Percentiles rank a stretch among this genome's conserved stretches.
Evolutionary conservation across 352 stramenopile genomes (phyloP).

Genomic region (Globisporangium yorkense): DNA sequence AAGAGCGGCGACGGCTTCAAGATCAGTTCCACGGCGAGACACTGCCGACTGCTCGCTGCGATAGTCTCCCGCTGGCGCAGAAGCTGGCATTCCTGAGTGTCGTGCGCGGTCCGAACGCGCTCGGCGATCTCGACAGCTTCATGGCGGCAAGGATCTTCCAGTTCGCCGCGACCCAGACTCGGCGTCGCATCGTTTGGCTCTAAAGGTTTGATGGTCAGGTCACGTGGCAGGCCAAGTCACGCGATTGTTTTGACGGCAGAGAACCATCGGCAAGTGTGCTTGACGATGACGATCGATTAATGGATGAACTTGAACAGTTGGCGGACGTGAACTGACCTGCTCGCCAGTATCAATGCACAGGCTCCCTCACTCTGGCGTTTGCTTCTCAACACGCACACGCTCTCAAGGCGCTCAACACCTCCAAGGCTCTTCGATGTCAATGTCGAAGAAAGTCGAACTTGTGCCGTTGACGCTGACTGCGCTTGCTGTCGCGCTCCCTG

Average conservation of each 20-base stretch:
- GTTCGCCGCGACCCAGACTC: not conserved
- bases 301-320: no score
- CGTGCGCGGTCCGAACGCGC: not conserved
- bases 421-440: not conserved
- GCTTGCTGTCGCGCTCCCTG: not conserved
- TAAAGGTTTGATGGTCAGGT: not conserved
- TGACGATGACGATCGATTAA: not conserved
- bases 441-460: not conserved
- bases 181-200: not conserved
- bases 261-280: no score
- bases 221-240: no score
- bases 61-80: not conserved
- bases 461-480: not conserved
- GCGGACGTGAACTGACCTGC: no score
- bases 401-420: not conserved
- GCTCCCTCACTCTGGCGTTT: not conserved
- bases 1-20: not conserved
- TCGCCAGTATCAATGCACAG: no score
- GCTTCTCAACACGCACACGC: not conserved
- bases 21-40: not conserved
- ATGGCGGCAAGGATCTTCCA: not conserved
- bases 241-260: no score
- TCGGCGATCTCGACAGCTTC: not conserved
- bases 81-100: not conserved
- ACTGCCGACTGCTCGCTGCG: not conserved